Percentiles rank a stretch among this genome's conserved stretches.
These are phyloP conservation scores for Echites panduratus DNA, from an alignment of 257 asterid species.

Conservation along the genomic window DNA sequence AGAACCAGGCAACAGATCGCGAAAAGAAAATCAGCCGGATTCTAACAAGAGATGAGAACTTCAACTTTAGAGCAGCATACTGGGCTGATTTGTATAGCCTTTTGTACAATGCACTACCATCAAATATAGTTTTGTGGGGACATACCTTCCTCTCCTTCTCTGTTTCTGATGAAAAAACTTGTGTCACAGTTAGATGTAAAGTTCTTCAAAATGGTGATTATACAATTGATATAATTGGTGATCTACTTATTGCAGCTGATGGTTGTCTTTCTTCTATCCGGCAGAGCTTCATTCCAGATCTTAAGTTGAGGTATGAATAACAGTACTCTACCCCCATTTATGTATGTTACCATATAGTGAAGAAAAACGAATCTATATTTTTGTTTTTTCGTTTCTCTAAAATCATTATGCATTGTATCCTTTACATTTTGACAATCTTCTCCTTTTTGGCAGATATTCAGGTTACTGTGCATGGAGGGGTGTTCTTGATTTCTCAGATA, in stretches of 20 bases:
- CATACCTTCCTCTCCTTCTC: constrained; percentile 40
- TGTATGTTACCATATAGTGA: background rate
- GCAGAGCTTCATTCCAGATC: constrained; percentile 48
- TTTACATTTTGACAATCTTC: background rate
- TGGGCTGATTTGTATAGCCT: constrained; percentile 84
- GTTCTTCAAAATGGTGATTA: constrained; percentile 42
- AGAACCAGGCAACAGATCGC: constrained; percentile 63
- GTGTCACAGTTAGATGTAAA: constrained; percentile 34
- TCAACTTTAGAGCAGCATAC: constrained; percentile 68
- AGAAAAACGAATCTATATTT: no score
- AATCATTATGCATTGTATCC: background rate
- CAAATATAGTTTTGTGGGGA: constrained; percentile 57
- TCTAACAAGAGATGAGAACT: constrained; percentile 59
- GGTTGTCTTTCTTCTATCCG: constrained; percentile 70
- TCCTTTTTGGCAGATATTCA: constrained; percentile 52
- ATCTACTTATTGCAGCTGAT: constrained; percentile 79
- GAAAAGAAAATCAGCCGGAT: constrained; percentile 43
- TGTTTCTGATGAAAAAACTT: constrained; percentile 34
- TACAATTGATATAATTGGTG: constrained; percentile 35
- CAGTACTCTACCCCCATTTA: background rate
- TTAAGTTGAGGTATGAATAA: constrained; percentile 54
- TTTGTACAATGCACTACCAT: constrained; percentile 47
- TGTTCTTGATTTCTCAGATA: constrained; percentile 55
- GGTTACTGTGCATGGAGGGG: constrained; percentile 99
- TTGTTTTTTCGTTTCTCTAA: background rate